Evolutionary conservation across 345 rosid species (phyloP).

Genomic region (Adansonia digitata): DNA sequence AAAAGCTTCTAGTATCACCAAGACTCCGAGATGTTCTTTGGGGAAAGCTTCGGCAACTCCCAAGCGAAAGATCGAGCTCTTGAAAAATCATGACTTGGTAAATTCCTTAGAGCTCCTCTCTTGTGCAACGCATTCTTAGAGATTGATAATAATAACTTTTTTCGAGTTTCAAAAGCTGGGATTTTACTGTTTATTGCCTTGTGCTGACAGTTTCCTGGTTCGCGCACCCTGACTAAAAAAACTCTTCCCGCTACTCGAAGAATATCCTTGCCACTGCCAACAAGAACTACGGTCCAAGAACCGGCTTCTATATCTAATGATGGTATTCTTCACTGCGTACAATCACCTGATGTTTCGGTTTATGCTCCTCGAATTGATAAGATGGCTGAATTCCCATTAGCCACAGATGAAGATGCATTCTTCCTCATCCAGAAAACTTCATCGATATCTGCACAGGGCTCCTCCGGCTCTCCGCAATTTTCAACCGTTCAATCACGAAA

Average conservation of each 20-base stretch:
- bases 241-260: slow-evolving; percentile 55
- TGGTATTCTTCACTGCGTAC: slow-evolving; percentile 47
- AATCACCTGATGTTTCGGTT: slow-evolving; percentile 93
- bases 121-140: background rate
- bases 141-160: background rate
- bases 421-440: slow-evolving; percentile 49
- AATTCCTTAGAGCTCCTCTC: slow-evolving; percentile 18
- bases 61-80: slow-evolving; percentile 38
- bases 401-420: slow-evolving; percentile 70
- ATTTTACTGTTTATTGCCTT: slow-evolving; percentile 16
- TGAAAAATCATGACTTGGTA: slow-evolving; percentile 62
- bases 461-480: slow-evolving; percentile 48
- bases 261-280: slow-evolving; percentile 64
- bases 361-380: slow-evolving; percentile 92
- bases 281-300: slow-evolving; percentile 37
- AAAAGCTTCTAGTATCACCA: slow-evolving; percentile 40
- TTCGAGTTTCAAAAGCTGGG: background rate
- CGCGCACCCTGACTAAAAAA: slow-evolving; percentile 36
- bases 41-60: slow-evolving; percentile 49
- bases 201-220: slow-evolving; percentile 52
- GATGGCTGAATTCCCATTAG: slow-evolving; percentile 90
- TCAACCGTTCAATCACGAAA: slow-evolving; percentile 69
- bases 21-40: slow-evolving; percentile 40
- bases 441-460: slow-evolving; percentile 64
- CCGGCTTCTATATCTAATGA: slow-evolving; percentile 34